These are phyloP conservation scores for Penicillium polonicum DNA, from an alignment of 2,329 filamentous ascomycete genomes.

Conservation along the genomic window DNA sequence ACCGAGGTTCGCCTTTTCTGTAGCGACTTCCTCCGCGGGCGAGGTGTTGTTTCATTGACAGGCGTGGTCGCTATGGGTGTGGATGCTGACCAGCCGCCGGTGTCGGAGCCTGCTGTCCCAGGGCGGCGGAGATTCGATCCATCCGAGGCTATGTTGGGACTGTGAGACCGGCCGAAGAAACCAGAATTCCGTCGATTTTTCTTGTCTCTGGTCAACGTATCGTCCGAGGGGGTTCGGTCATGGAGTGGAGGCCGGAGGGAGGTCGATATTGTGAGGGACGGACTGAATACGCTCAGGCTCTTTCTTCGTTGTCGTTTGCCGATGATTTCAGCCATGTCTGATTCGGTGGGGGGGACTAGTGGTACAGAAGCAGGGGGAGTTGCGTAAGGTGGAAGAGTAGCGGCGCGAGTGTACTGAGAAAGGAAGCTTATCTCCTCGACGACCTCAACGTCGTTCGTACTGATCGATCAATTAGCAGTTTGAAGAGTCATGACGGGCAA, in stretches of 20 bases:
- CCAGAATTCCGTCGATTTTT: conserved; percentile 39
- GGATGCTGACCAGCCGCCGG: conserved; percentile 22
- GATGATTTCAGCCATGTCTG: conserved; percentile 34
- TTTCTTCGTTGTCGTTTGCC: conserved; percentile 38
- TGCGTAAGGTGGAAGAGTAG: conserved; percentile 2
- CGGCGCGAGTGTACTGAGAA: conserved; percentile 15
- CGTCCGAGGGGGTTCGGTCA: conserved; percentile 40
- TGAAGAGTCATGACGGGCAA: background rate
- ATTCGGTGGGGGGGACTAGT: background rate
- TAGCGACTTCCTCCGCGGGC: conserved; percentile 43
- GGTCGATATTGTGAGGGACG: conserved; percentile 26
- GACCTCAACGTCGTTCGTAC: conserved; percentile 32
- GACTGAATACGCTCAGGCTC: conserved; percentile 36
- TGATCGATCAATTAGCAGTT: conserved; percentile 11
- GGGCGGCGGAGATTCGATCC: conserved; percentile 28
- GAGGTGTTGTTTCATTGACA: conserved; percentile 30
- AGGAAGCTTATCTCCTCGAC: conserved; percentile 31
- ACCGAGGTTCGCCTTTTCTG: conserved; percentile 54
- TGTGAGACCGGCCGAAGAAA: conserved; percentile 36
- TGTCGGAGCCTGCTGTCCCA: conserved; percentile 31
- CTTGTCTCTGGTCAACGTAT: conserved; percentile 34
- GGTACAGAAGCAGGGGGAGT: conserved; percentile 10
- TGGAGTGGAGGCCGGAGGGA: conserved; percentile 27
- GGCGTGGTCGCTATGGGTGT: conserved; percentile 1
- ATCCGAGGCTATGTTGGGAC: conserved; percentile 30